Evolutionary conservation across 2,329 filamentous ascomycete species (phyloP).

Genomic region (Claviceps sp.): DNA sequence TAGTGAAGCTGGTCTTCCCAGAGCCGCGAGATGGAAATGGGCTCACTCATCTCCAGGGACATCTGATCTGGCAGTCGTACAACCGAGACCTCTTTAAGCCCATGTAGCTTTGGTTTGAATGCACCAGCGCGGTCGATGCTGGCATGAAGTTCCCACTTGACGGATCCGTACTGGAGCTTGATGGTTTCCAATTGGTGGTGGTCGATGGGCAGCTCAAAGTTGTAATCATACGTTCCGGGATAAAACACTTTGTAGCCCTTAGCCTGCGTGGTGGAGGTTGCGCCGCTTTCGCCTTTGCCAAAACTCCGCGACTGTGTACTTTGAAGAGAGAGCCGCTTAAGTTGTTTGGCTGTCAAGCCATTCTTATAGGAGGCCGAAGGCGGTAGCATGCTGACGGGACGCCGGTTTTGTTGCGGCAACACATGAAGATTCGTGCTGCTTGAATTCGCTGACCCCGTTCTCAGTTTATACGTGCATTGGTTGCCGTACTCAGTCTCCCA

Average conservation of each 20-base stretch:
- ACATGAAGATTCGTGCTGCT: constrained; percentile 20
- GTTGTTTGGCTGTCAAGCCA: constrained; percentile 30
- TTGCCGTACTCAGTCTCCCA: constrained; percentile 52
- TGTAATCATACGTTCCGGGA: constrained; percentile 52
- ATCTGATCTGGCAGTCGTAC: constrained; percentile 78
- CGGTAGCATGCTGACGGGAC: constrained; percentile 8
- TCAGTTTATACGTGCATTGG: constrained; percentile 43
- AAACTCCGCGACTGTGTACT: constrained; percentile 77
- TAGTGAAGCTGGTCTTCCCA: constrained; percentile 96
- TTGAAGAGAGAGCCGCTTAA: constrained; percentile 62
- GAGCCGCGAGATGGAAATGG: constrained; percentile 82
- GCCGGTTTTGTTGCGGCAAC: constrained; percentile 5
- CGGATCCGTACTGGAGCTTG: constrained; percentile 71
- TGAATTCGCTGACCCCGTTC: constrained; percentile 22
- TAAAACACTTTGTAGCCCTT: constrained; percentile 81
- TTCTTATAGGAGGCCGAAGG: constrained; percentile 9
- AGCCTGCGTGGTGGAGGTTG: constrained; percentile 42
- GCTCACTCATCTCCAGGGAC: constrained; percentile 81
- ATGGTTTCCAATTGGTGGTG: constrained; percentile 82
- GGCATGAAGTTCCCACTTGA: constrained; percentile 80
- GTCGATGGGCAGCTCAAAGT: constrained; percentile 82
- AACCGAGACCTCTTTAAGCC: constrained; percentile 67
- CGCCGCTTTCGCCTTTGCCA: constrained; percentile 59
- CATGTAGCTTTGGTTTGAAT: constrained; percentile 78
- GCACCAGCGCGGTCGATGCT: constrained; percentile 75